phyloP scores from a whole-genome alignment of 1,284 basidiomycete species.

The Sporisorium graminicola region DNA sequence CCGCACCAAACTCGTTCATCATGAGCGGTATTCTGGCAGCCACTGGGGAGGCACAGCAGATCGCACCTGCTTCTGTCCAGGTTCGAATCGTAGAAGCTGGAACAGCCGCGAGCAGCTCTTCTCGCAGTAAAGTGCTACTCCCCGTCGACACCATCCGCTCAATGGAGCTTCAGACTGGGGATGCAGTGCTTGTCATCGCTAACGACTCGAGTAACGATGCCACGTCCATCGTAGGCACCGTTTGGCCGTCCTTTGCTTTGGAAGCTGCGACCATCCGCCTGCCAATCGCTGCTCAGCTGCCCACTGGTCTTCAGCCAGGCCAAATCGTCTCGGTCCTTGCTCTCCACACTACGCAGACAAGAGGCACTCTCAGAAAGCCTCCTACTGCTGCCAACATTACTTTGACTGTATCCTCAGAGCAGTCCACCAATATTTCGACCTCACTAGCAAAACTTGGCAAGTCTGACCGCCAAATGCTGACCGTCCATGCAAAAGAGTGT shows the following conservation, averaged over 20 bases:
- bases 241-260: constrained; percentile 46
- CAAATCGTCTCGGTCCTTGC: constrained; percentile 19
- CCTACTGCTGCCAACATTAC: constrained; percentile 44
- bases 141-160: constrained; percentile 39
- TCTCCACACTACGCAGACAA: constrained; percentile 16
- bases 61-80: not conserved
- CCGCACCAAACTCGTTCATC: not conserved
- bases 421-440: not conserved
- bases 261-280: constrained; percentile 32
- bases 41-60: not conserved
- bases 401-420: constrained; percentile 37
- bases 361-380: constrained; percentile 15
- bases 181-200: constrained; percentile 22
- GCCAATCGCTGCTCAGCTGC: constrained; percentile 14
- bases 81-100: constrained; percentile 26
- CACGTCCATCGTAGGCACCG: constrained; percentile 19
- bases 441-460: constrained; percentile 51
- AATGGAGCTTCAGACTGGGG: constrained; percentile 42
- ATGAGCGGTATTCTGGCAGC: constrained; percentile 17
- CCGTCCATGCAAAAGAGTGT: constrained; percentile 70
- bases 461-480: constrained; percentile 70
- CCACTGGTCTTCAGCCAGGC: constrained; percentile 18
- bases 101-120: constrained; percentile 33
- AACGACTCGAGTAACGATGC: not conserved
- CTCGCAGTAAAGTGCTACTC: constrained; percentile 34